Base-by-base conservation (phyloP, 306 rosid genomes). In the Macrotyloma uniflorum region DNA sequence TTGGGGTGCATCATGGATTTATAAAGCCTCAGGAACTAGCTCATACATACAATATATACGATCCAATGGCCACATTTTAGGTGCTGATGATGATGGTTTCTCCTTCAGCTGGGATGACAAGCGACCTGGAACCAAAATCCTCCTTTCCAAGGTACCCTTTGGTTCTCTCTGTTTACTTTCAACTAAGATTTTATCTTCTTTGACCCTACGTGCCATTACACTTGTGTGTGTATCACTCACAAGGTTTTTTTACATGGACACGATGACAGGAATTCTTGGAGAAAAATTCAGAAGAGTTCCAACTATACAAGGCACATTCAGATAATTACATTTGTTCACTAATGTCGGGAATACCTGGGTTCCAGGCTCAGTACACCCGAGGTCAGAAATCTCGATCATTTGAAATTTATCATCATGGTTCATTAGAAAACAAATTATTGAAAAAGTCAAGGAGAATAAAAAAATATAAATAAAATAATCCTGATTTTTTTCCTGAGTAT, bases 91-190 rank as follows among this genome's bases (percentile, higher is more conserved):
- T 9, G 97, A 94, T 38, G 85, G 49, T 80, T 88, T 84, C 77
- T 79, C 91, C 13, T 94, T 94, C 58, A 90, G 96, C 53, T 94
- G 98, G 98, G 98, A 94, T 75, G 93, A 94, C 87, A 94, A 94
- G 85, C 86, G 94, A 75, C 86, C 93, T 0, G 98, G 94, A 72
- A 90, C 92, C 8, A 94, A 94, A 83, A 79, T 94, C 57, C 86
- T 94, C 18, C 96, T 94, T 67, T 89, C 97, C 43, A 90, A 92
- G 93, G 98, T 91, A 33, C 26, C 43, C 45, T 40, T 73, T 30
- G 24, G 11, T 16, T 38, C 19, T 7, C 51, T 46, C 53, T 53
- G 0, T 38, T 55, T 42, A 45, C 38, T 19, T 32, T 38, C 43
- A 9, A 38, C 43, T 38, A 10, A 2, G 8, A 38, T 38, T 38